Evolutionary conservation across 2,329 filamentous ascomycete genomes (phyloP), one percentile per base, ranked within the genome.

Genomic region (Paraconiothyrium brasiliense): DNA sequence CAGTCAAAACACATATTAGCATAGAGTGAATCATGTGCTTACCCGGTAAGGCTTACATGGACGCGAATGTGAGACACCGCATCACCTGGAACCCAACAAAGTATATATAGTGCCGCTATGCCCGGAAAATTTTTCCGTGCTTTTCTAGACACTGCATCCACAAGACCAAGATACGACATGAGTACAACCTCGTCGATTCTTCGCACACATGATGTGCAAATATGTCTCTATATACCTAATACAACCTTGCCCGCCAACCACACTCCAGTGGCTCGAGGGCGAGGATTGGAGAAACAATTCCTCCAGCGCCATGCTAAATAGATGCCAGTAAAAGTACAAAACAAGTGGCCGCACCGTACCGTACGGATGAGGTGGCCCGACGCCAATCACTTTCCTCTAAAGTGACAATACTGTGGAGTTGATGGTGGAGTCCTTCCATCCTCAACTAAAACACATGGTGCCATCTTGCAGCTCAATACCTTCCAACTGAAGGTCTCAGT

Each of bases 401-500:
- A n/a, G 14, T 41, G n/a, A n/a, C 39, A 16, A n/a, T 41, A n/a
- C 14, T n/a, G 39, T 41, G 39, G 8, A n/a, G n/a, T 7, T 41
- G 39, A n/a, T 10, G 35, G 35, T 10, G 35, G 35, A 30, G 27
- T 30, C 27, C 27, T 30, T 30, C 27, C 27, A 30, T 6, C 27
- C 27, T 30, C 27, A 2, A 30, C 4, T 2, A 4, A 30, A 30
- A 30, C 6, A 6, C 27, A 30, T 30, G 27, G 27, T 1, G 27
- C 27, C 27, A 37, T 37, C 10, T 37, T 10, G 8, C 10, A 37
- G 35, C 35, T 14, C 35, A 10, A 37, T 9, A 37, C 35, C 35
- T 37, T 11, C 35, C 35, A 9, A 10, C 9, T 7, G 20, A 46
- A 24, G n/a, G 11, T 30, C 11, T 30, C 13, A 83, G 37, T 75